Conservation (phyloP, 2,329 filamentous ascomycete genomes). For the Fusarium virguliforme region DNA sequence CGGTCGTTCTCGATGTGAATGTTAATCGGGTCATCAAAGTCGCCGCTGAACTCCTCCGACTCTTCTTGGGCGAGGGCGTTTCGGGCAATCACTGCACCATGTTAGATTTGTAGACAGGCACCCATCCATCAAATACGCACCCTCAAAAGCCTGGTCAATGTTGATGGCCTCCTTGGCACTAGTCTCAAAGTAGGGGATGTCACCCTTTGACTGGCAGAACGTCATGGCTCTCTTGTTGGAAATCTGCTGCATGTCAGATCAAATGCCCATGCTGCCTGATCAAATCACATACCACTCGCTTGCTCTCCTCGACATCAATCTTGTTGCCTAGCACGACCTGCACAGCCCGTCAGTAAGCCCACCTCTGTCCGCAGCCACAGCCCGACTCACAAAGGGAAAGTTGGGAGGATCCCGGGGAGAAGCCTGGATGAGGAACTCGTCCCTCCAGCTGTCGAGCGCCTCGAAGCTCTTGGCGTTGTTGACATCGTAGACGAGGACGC, state of each 20-base stretch:
- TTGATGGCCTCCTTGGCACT: constrained; percentile 99
- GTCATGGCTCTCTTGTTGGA: constrained; percentile 96
- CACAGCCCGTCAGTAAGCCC: constrained; percentile 42
- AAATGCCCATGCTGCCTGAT: background rate
- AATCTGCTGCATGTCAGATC: constrained; percentile 70
- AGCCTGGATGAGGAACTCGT: constrained; percentile 98
- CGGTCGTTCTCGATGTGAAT: constrained; percentile 96
- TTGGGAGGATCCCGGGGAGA: constrained; percentile 96
- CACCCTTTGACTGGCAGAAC: constrained; percentile 97
- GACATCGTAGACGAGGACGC: constrained; percentile 97
- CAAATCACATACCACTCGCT: constrained; percentile 78
- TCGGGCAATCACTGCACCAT: constrained; percentile 86
- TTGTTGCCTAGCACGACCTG: constrained; percentile 98
- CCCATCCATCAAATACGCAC: constrained; percentile 57
- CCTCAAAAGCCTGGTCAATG: constrained; percentile 86
- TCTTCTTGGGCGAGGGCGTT: constrained; percentile 97
- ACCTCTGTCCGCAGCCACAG: background rate
- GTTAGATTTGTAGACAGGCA: constrained; percentile 15
- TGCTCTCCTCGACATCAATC: constrained; percentile 98
- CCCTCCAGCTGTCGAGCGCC: constrained; percentile 97
- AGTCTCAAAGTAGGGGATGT: constrained; percentile 99
- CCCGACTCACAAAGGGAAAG: constrained; percentile 92
- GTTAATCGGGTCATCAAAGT: constrained; percentile 98
- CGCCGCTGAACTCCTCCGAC: constrained; percentile 96
- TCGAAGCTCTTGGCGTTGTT: constrained; percentile 99